Percentiles rank a stretch among this genome's conserved stretches.
phyloP scores from a whole-genome alignment of 2,329 filamentous ascomycete genomes.

The Cordyceps farinosa region DNA sequence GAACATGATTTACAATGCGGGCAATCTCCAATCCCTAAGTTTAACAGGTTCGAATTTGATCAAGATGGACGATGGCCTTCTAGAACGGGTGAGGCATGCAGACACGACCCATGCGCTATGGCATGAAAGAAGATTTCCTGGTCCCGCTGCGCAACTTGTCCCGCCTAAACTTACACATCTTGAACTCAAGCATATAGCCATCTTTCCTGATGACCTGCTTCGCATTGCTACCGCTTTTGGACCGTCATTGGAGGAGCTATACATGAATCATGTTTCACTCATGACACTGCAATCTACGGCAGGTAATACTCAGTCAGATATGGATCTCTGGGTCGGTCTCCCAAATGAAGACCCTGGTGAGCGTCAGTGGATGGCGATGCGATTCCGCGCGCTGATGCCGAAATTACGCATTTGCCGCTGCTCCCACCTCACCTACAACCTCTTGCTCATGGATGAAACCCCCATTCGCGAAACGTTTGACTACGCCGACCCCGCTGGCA shows the following conservation, averaged over 20 bases:
- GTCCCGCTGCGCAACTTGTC: slow-evolving; percentile 7
- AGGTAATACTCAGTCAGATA: slow-evolving; percentile 32
- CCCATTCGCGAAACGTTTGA: slow-evolving; percentile 35
- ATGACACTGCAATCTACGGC: slow-evolving; percentile 37
- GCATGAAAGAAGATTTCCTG: slow-evolving; percentile 13
- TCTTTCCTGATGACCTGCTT: slow-evolving; percentile 35
- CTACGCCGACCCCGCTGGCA: slow-evolving; percentile 39
- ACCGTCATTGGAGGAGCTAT: slow-evolving; percentile 41
- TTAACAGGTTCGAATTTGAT: slow-evolving; percentile 33
- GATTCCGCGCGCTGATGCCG: slow-evolving; percentile 34
- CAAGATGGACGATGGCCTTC: background rate
- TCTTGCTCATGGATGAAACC: slow-evolving; percentile 34
- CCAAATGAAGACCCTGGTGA: slow-evolving; percentile 39
- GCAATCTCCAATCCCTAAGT: slow-evolving; percentile 44
- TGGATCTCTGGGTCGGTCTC: slow-evolving; percentile 44
- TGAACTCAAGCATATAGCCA: slow-evolving; percentile 42
- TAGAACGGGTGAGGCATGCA: background rate
- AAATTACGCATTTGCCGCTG: slow-evolving; percentile 42
- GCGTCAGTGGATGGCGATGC: slow-evolving; percentile 41
- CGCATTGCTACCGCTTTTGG: slow-evolving; percentile 34
- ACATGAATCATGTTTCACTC: slow-evolving; percentile 44
- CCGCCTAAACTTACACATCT: slow-evolving; percentile 37
- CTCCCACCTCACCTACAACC: slow-evolving; percentile 42
- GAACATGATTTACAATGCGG: slow-evolving; percentile 46
- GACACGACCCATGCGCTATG: slow-evolving; percentile 38